Conservation (phyloP, 768 basidiomycete genomes). For the Mycena kentingensis region DNA sequence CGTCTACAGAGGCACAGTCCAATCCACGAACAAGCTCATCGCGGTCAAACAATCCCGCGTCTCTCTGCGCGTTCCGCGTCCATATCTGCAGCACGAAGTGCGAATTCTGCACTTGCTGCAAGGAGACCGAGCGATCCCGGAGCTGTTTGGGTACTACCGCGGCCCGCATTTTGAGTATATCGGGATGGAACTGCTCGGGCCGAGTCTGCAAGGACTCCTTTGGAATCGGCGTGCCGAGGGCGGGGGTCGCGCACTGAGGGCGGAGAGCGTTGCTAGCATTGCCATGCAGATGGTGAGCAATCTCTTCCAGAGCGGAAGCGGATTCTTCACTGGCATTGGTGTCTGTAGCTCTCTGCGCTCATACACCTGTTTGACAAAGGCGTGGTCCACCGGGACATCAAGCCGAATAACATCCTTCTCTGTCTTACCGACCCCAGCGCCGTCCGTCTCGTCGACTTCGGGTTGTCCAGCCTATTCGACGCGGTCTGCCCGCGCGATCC, state of each 20-base stretch:
- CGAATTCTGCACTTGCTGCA: conserved; percentile 31
- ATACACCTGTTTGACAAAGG: conserved; percentile 32
- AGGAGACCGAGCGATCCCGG: conserved; percentile 35
- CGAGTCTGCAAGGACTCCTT: no score
- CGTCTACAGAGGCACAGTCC: no score
- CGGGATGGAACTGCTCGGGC: conserved; percentile 35
- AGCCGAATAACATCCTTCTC: conserved; percentile 37
- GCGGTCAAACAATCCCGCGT: conserved; percentile 38
- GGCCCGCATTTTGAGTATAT: conserved; percentile 38
- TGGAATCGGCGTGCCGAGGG: conserved; percentile 14
- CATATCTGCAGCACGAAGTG: conserved; percentile 31
- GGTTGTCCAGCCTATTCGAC: conserved; percentile 27
- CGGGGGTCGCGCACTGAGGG: conserved; percentile 20
- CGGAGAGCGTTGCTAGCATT: conserved; percentile 27
- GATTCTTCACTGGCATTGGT: no score
- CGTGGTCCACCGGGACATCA: conserved; percentile 40
- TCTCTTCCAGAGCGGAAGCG: background rate
- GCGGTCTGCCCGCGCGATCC: conserved; percentile 12
- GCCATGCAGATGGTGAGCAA: conserved; percentile 28
- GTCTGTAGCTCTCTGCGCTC: conserved; percentile 32
- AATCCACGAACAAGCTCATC: no score
- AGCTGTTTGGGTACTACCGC: conserved; percentile 33
- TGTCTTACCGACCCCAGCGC: conserved; percentile 25
- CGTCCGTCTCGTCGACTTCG: conserved; percentile 36
- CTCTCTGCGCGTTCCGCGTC: conserved; percentile 30